Conservation (phyloP, 768 basidiomycete species). For the Mycena galericulata region DNA sequence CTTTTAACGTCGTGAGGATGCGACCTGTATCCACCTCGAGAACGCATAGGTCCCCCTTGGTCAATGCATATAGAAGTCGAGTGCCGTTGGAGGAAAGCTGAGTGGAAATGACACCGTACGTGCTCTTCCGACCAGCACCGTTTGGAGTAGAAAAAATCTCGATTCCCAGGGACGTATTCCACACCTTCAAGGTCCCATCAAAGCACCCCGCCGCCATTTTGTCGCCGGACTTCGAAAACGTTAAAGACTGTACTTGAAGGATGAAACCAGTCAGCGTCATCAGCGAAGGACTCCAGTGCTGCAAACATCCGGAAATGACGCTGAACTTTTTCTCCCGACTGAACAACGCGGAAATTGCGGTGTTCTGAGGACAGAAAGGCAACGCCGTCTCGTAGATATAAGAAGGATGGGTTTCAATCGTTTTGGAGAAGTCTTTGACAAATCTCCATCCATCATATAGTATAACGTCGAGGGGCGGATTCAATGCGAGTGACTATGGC, state of each 20-base stretch:
- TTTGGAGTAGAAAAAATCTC: not conserved
- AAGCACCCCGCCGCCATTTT: not conserved
- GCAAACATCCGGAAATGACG: not conserved
- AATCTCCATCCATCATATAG: slow-evolving; percentile 16
- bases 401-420: not conserved
- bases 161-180: not conserved
- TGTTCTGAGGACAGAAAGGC: slow-evolving; percentile 1
- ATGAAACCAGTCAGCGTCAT: not conserved
- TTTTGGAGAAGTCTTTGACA: slow-evolving; percentile 1
- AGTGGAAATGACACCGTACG: not conserved
- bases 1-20: not conserved
- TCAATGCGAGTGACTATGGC: not conserved
- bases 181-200: not conserved
- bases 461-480: not conserved
- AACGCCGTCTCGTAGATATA: slow-evolving; percentile 8
- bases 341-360: not conserved
- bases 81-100: not conserved
- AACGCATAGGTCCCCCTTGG: not conserved
- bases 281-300: slow-evolving; percentile 7
- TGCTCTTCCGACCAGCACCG: not conserved
- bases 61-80: not conserved
- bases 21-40: not conserved
- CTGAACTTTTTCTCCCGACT: not conserved
- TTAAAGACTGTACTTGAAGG: not conserved
- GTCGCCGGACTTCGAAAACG: not conserved